Evolutionary conservation across 2,329 filamentous ascomycete species (phyloP), one percentile per base, ranked within the genome.

Genomic region (Hypoxylon sp.): DNA sequence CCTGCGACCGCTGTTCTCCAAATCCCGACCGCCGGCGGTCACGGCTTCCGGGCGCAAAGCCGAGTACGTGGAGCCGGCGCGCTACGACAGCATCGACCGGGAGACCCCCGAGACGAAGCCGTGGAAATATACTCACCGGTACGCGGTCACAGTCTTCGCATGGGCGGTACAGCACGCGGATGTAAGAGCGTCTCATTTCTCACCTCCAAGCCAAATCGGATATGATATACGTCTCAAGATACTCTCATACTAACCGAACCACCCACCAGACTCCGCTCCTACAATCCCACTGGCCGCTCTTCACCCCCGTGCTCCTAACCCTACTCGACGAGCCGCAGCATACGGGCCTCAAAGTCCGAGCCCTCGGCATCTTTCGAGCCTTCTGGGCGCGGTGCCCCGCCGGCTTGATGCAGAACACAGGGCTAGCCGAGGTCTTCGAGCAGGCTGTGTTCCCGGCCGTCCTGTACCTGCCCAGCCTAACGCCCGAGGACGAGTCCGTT

Each of bases 381-480:
- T 87, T 95, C 61, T 81, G 93, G 38, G 65, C 75, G 9, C 83
- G 80, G 52, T 86, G 87, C 44, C 84, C 87, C 0, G 67, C 79
- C 1, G 73, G 77, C 3, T 81, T 90, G 1, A 82, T 94, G 45
- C 77, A 76, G 11, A 82, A 82, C 46, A 91, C 88, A 0, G 91
- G 91, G 0, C 85, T 95, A 6, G 85, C 84, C 20, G 79, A 83
- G 12, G 85, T 95, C 24, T 90, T 95, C 65, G 85, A 90, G 72
- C 86, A 93, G 18, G 86, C 89, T 2, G 78, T 93, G 1, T 84
- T 89, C 68, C 91, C 93, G 0, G 88, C 89, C 33, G 84, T 97
- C n/a, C 83, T 90, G 6, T 92, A 89, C 71, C 83, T 97, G 4
- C 94, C 95, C 0, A 87, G 84, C 11, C 80, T 97, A 42, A 97